These are phyloP conservation scores for Coelastrella sp. DNA, from an alignment of 139 green algal species.

Conservation along the genomic window DNA sequence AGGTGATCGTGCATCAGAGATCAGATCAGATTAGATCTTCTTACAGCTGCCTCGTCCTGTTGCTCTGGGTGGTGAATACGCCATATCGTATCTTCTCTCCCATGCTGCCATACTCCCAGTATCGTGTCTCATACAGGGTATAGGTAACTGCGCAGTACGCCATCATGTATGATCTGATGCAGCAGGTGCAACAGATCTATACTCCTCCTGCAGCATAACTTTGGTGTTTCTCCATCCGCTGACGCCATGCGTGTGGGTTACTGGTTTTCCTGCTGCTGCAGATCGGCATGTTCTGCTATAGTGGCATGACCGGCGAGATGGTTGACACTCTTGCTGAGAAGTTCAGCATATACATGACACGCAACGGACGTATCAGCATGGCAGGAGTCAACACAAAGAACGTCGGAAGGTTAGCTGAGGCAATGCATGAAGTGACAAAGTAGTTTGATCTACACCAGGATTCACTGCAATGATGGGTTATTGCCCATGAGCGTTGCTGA, in stretches of 20 bases:
- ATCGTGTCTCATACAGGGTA: too few species aligned
- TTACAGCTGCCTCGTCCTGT: too few species aligned
- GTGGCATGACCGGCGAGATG: constrained; percentile 53
- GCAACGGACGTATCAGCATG: constrained; percentile 95
- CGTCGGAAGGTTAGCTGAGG: constrained; percentile 81
- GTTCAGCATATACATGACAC: constrained; percentile 92
- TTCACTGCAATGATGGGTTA: too few species aligned
- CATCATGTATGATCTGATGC: too few species aligned
- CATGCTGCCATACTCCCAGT: too few species aligned
- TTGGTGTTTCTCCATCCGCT: background rate
- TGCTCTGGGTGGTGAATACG: too few species aligned
- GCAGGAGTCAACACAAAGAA: constrained; percentile 90
- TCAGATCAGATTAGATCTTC: background rate
- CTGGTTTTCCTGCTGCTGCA: background rate
- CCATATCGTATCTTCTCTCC: too few species aligned
- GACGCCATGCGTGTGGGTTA: background rate
- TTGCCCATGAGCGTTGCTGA: too few species aligned
- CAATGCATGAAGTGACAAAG: constrained; percentile 88
- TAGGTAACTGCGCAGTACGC: too few species aligned
- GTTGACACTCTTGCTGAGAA: constrained; percentile 84
- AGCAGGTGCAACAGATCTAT: too few species aligned
- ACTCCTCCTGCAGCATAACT: too few species aligned
- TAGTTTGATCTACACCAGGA: too few species aligned
- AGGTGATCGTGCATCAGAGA: background rate
- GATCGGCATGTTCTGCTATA: constrained; percentile 56